phyloP scores from a whole-genome alignment of 257 asterid genomes.

The Jacaranda mimosifolia region DNA sequence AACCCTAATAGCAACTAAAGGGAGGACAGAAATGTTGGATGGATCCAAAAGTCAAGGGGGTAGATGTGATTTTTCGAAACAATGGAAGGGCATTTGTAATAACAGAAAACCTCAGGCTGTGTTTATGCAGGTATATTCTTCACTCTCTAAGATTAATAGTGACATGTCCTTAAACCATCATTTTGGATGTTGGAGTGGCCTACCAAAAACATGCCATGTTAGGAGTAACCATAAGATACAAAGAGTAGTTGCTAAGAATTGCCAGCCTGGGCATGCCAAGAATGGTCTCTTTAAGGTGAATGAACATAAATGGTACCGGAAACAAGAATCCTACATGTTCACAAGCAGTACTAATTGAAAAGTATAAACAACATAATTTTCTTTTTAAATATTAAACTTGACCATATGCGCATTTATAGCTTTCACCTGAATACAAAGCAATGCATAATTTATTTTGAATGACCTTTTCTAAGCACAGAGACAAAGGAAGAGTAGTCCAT shows the following conservation, averaged over 20 bases:
- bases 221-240: slow-evolving; percentile 13
- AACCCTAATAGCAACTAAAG: too few species aligned
- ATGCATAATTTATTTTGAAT: neutral
- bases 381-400: slow-evolving; percentile 12
- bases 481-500: neutral
- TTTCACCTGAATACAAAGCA: slow-evolving; percentile 15
- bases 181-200: neutral
- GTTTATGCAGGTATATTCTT: neutral
- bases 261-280: neutral
- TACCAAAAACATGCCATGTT: neutral
- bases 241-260: neutral
- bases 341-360: slow-evolving; percentile 10
- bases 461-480: neutral
- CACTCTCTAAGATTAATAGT: neutral
- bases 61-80: too few species aligned
- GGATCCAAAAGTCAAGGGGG: too few species aligned
- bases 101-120: too few species aligned
- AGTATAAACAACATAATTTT: neutral
- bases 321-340: neutral
- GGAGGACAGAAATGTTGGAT: too few species aligned
- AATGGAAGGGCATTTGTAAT: too few species aligned
- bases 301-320: neutral
- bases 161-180: slow-evolving; percentile 9
- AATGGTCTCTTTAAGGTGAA: slow-evolving; percentile 28
- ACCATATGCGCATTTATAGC: neutral